Conservation (phyloP, 352 stramenopile genomes). For the Globisporangium irregulare region DNA sequence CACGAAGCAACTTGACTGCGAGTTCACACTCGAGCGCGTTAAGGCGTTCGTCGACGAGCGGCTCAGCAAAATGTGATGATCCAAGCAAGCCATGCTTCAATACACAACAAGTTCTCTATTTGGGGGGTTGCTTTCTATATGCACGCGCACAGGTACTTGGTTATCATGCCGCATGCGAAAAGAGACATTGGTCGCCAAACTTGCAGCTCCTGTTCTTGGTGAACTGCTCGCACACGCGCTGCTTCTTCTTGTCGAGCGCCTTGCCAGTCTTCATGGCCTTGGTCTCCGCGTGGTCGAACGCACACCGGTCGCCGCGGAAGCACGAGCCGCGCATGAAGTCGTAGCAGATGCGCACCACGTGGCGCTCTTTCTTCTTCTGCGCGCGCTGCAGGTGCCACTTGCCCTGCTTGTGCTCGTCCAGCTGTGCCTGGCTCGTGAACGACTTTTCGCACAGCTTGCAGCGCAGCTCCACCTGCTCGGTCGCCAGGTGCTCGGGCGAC, state of each 20-base stretch:
- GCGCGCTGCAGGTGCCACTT: slow-evolving; percentile 84
- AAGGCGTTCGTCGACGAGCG: slow-evolving; percentile 34
- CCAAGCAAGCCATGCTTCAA: not conserved
- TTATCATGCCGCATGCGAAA: slow-evolving; percentile 41
- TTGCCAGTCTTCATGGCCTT: slow-evolving; percentile 58
- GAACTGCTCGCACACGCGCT: slow-evolving; percentile 57
- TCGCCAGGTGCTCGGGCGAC: slow-evolving; percentile 45
- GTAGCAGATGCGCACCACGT: slow-evolving; percentile 77
- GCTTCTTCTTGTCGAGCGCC: slow-evolving; percentile 51
- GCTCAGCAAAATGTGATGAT: slow-evolving; percentile 17
- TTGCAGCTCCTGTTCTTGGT: slow-evolving; percentile 39
- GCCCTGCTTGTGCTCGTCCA: slow-evolving; percentile 70
- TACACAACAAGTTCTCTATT: slow-evolving; percentile 13
- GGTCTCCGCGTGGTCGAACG: slow-evolving; percentile 69
- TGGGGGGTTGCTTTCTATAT: not conserved
- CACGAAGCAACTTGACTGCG: slow-evolving; percentile 46
- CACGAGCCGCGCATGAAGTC: slow-evolving; percentile 80
- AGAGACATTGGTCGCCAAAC: slow-evolving; percentile 77
- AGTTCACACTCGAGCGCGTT: slow-evolving; percentile 60
- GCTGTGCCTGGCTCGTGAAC: slow-evolving; percentile 72
- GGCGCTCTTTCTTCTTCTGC: slow-evolving; percentile 61
- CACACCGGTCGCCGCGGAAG: slow-evolving; percentile 59
- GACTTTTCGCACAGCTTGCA: slow-evolving; percentile 73
- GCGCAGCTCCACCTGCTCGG: slow-evolving; percentile 29
- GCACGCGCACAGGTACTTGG: not conserved